phyloP scores from a whole-genome alignment of 2,329 filamentous ascomycete genomes.

The Alternaria sp. region DNA sequence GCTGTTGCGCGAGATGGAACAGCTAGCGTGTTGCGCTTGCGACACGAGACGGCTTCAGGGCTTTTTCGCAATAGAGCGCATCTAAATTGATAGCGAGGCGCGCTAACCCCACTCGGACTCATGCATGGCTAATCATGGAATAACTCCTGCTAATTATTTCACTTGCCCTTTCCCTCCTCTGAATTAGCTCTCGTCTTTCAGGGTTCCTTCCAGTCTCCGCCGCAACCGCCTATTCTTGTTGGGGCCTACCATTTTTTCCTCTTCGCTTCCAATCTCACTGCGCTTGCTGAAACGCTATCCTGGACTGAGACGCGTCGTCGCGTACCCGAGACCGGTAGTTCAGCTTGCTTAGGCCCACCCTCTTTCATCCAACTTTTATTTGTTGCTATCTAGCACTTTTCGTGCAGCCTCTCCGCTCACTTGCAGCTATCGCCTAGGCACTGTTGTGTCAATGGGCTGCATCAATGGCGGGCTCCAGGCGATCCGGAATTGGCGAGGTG shows the following conservation, averaged over 20 bases:
- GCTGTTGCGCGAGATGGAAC: conserved; percentile 4
- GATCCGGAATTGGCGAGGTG: conserved; percentile 2
- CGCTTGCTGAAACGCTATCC: neutral
- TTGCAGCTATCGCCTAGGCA: neutral
- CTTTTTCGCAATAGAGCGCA: conserved; percentile 36
- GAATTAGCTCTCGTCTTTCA: conserved; percentile 10
- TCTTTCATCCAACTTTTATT: neutral
- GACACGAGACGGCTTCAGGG: conserved; percentile 22
- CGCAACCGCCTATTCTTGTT: neutral
- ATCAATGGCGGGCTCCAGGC: neutral
- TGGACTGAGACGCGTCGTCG: neutral
- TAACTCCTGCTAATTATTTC: conserved; percentile 39
- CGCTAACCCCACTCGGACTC: conserved; percentile 34
- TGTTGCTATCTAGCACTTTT: neutral
- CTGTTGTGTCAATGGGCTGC: conserved; percentile 1
- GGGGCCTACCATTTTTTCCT: neutral
- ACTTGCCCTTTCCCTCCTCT: conserved; percentile 17
- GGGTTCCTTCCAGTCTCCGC: neutral
- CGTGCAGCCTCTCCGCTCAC: conserved; percentile 2
- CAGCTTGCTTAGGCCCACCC: neutral
- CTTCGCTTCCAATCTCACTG: conserved; percentile 4
- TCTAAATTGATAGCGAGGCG: conserved; percentile 24
- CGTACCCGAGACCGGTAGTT: neutral
- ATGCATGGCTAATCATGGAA: conserved; percentile 34
- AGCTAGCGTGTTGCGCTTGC: conserved; percentile 22